These are phyloP conservation scores for Clarireedia monteithiana DNA, from an alignment of 2,329 filamentous ascomycete genomes.

Conservation along the genomic window DNA sequence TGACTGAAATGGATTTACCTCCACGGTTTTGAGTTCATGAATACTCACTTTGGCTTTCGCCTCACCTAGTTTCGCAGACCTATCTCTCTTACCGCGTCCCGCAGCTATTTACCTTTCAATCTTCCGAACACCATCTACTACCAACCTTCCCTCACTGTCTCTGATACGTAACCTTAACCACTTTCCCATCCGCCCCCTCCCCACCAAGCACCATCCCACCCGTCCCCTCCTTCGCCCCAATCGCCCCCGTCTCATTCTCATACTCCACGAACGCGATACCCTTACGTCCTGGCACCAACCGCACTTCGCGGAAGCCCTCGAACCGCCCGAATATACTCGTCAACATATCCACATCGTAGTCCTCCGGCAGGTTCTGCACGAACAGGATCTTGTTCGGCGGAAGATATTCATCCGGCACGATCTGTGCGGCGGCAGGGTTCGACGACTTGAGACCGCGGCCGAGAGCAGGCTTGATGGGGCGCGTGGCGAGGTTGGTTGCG, in stretches of 20 bases:
- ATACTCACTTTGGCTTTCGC: background rate
- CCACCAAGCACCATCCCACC: constrained; percentile 74
- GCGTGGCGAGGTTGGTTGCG: constrained; percentile 34
- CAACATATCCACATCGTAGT: constrained; percentile 73
- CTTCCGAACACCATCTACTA: background rate
- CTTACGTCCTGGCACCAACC: constrained; percentile 75
- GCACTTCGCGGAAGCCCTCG: constrained; percentile 89
- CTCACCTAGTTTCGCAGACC: background rate
- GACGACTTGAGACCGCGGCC: constrained; percentile 71
- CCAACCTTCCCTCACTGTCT: constrained; percentile 51
- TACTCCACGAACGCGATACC: constrained; percentile 97
- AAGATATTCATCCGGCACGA: constrained; percentile 94
- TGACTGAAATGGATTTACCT: constrained; percentile 9
- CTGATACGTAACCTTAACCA: constrained; percentile 95
- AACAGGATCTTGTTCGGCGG: constrained; percentile 97
- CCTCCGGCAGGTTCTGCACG: constrained; percentile 83
- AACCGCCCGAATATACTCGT: constrained; percentile 78
- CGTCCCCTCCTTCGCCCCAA: constrained; percentile 88
- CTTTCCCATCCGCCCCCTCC: constrained; percentile 60
- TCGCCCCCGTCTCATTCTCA: constrained; percentile 80
- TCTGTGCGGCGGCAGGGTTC: constrained; percentile 55
- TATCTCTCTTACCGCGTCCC: background rate
- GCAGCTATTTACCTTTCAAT: background rate
- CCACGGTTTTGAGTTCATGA: background rate
- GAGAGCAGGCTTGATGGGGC: constrained; percentile 63